Evolutionary conservation across 768 basidiomycete species (phyloP), one percentile per base, ranked within the genome.

Genomic region (Rhizopogon sp.): DNA sequence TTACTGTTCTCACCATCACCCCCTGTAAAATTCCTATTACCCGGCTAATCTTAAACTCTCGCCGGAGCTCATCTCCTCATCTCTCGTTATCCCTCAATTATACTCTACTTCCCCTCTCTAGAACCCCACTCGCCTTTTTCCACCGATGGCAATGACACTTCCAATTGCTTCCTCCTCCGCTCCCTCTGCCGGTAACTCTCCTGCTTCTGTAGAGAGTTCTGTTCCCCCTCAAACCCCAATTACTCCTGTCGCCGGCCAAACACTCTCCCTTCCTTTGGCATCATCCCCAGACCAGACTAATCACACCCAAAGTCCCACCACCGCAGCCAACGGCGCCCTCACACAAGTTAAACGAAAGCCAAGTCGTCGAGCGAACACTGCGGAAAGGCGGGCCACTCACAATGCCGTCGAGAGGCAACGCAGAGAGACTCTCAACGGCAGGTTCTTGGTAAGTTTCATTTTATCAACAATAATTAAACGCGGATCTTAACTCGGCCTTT

Each of bases 331-430:
- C 20, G 51, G 65, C 14, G 56, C 64, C 22, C 35, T 59, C 52
- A 59, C 72, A n/a, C 79, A 80, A 57, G 66, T 74, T 56, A 91
- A 89, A 68, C 83, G 89, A 70, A 96, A 96, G 70, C 84, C 91
- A 53, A 83, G 82, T 64, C 80, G 93, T 59, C 84, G 94, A 33
- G 94, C 93, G 51, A 98, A 98, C 74, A 98, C 95, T 51, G 95
- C 94, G 50, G 96, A 98, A 70, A 90, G 95, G 71, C 78, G 96
- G 37, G 93, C 93, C 3, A 94, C 91, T 20, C 96, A 99, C 75
- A 99, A 98, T 69, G 96, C 97, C 33, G 93, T 98, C 55, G 97
- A 98, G 76, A 81, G 97, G 50, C 88, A 90, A 66, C 82, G 96
- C 46, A 77, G 96, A 49, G 96, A 98, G 76, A 94, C 90, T 43